Evolutionary conservation across 2,329 filamentous ascomycete genomes (phyloP), one percentile per base, ranked within the genome.

Genomic region (Colletotrichum navitas): DNA sequence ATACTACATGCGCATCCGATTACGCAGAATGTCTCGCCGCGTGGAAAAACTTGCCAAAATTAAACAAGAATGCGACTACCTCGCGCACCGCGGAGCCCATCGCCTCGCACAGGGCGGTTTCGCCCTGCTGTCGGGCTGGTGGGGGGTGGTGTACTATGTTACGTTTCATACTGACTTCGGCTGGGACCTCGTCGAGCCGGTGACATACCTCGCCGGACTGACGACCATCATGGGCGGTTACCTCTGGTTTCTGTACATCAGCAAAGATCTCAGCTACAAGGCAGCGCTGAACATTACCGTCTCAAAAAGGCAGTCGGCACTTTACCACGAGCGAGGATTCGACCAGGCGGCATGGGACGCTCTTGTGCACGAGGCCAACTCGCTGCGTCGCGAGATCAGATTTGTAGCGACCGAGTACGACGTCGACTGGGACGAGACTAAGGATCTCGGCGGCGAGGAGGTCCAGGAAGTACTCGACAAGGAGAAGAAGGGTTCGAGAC

Each of bases 211-310:
- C 21, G 94, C 93, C 2, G 93, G 94, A n/a, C 85, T 98, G 74
- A 90, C 91, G 0, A 94, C 93, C 16, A 89, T 97, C 77, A 97
- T 97, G 84, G 92, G 92, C 10, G 95, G 94, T 75, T 98, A 98
- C 78, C 85, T 97, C 65, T 98, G 94, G 94, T 97, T 98, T 80
- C 84, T 97, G 16, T 97, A 95, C 82, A 93, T 97, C 83, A 97
- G 95, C 82, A 90, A 93, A 26, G 94, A 97, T 81, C 91, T 97
- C 14, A 93, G 90, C 74, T 97, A 97, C 84, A 91, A 93, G 75
- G 92, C 92, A 2, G 94, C 95, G 36, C 90, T 97, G 83, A 95
- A 97, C 79, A 87, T 97, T 65, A 97, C 95, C 8, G 92, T 97
- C 47, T 93, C 90, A 47, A 87, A 90, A 45, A 88, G 94, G 6